Evolutionary conservation across 805 yeast species (phyloP), one percentile per base, ranked within the genome.

Genomic region (Sungouiozyma ichnusensis): DNA sequence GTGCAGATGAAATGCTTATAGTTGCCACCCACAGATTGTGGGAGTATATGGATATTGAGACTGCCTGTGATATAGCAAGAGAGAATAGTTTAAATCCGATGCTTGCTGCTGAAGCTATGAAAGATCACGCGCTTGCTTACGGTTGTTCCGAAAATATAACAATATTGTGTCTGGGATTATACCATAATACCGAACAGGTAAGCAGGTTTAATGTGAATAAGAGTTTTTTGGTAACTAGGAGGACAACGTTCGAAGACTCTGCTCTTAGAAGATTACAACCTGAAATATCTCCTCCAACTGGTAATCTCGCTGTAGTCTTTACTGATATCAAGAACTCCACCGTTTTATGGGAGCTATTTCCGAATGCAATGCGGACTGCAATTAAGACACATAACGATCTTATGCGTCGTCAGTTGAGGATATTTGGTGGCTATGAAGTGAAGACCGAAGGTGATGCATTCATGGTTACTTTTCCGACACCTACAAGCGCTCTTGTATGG

Each of bases 371-470:
- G 99, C 71, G 97, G 60, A 81, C 95, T 2, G 97, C 98, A 0
- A 92, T 92, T 56, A 86, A 87, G 63, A 82, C 85, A 3, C 99
- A 92, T 63, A 92, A 92, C 58, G 76, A 85, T 17, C 76, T 92
- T 24, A 92, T 92, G 98, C 77, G 99, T 56, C 75, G 97, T 39
- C 94, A 86, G 51, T 66, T 92, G 48, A 74, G 96, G 51, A 80
- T 88, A 38, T 85, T 85, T 57, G 97, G 97, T 31, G 99, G 98
- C 2, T 92, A 92, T 59, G 99, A 92, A 61, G 98, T 92, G 20
- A 92, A 92, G 60, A 92, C 97, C 2, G 99, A 92, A 76, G 99
- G 99, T 57, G 99, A 92, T 70, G 95, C 98, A 0, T 92, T 92
- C 53, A 88, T 92, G 85, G 97, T 92, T 13, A 85, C 97, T 11